phyloP scores from a whole-genome alignment of 345 rosid genomes.

The Boechera stricta region DNA sequence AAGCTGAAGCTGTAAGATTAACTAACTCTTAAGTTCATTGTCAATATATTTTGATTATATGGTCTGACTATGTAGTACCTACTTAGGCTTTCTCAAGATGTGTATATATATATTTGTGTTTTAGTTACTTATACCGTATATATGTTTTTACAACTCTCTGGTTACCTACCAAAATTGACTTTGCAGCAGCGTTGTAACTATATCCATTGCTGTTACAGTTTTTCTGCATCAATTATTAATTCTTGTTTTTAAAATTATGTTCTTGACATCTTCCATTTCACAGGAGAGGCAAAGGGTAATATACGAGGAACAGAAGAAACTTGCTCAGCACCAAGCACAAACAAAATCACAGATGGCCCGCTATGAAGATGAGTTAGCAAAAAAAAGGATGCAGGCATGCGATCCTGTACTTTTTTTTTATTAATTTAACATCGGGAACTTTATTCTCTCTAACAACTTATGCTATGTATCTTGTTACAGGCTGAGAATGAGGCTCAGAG shows the following conservation, averaged over 20 bases:
- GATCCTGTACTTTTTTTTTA: neutral
- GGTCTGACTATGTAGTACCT: conserved; percentile 11
- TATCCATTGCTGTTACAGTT: neutral
- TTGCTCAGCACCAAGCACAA: conserved; percentile 90
- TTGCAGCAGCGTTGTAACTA: neutral
- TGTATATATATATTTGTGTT: neutral
- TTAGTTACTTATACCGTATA: neutral
- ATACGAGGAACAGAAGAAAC: conserved; percentile 89
- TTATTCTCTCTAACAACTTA: conserved; percentile 17
- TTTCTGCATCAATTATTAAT: conserved; percentile 9
- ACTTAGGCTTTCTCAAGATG: conserved; percentile 2
- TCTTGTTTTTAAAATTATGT: conserved; percentile 26
- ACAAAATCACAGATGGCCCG: conserved; percentile 95
- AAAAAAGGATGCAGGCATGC: conserved; percentile 98
- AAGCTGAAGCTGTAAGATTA: conserved; percentile 81
- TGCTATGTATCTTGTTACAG: conserved; percentile 51
- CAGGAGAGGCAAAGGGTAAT: conserved; percentile 93
- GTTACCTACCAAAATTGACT: conserved; percentile 2
- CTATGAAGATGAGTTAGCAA: conserved; percentile 90
- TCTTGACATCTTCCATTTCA: conserved; percentile 31
- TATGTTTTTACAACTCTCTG: neutral
- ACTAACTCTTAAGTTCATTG: neutral
- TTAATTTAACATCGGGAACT: neutral
- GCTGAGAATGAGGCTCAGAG: conserved; percentile 91
- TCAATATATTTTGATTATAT: neutral